Evolutionary conservation across 805 yeast genomes (phyloP), one percentile per base, ranked within the genome.

Genomic region (Yarrowia deformans): DNA sequence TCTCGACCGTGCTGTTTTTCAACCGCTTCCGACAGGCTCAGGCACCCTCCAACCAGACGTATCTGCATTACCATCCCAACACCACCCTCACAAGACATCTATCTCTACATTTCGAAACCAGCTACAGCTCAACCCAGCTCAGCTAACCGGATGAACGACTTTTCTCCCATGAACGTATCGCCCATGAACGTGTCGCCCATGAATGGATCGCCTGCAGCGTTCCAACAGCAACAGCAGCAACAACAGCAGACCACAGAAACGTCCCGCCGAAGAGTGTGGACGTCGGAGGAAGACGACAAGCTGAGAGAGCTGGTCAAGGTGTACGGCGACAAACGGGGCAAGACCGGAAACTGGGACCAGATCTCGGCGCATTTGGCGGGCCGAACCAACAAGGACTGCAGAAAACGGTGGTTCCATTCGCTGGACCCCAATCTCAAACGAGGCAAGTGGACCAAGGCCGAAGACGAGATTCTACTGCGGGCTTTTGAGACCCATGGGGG

Each of bases 361-460:
- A 79, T 79, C 43, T 71, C 77, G 12, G 71, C 77, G 10, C 74
- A 77, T n/a, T 75, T 79, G 67, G 76, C 73, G 19, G 71, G 73
- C 43, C 77, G 97, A 67, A 88, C 90, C 73, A 84, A 91, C 13
- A 91, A 90, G 74, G 97, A 92, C 76, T 90, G 97, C 75, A 84
- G 92, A 43, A 93, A 92, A 77, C 80, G 98, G 70, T 93, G 98
- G 98, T 81, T 86, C 18, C 89, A 89, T 71, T 91, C 97, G 0
- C 79, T 93, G 49, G 95, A 92, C 77, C 98, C 98, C 1, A 85
- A 83, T 70, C 80, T 93, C 70, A 85, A 87, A 69, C 90, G 91
- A 72, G 98, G 98, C 1, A 86, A 87, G 75, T 93, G 98, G 98
- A 90, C 95, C 1, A 77, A 83, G 14, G 89, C 84, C 49, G 98